A percentile compares a stretch with the other conserved stretches of the same genome.
phyloP scores from a whole-genome alignment of 768 basidiomycete genomes.

The Pisolithus orientalis region DNA sequence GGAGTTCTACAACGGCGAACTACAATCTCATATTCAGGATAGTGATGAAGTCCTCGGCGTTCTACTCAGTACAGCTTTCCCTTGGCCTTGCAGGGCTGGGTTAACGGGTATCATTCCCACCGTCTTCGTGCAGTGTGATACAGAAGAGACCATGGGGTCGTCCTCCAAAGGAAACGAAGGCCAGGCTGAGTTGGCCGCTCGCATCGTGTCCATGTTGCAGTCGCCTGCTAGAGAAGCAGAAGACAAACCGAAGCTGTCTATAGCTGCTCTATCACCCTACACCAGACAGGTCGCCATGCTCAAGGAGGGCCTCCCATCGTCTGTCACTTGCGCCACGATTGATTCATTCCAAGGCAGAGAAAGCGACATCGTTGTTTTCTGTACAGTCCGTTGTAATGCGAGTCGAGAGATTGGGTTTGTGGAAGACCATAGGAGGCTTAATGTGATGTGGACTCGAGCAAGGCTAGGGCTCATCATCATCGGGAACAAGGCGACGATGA shows the following conservation, averaged over 20 bases:
- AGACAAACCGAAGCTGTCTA: neutral
- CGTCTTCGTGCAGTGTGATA: conserved; percentile 50
- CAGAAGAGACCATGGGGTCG: conserved; percentile 53
- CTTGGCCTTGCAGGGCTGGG: conserved; percentile 41
- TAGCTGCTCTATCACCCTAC: conserved; percentile 45
- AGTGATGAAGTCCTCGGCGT: conserved; percentile 31
- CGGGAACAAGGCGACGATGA: conserved; percentile 51
- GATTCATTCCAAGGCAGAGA: conserved; percentile 62
- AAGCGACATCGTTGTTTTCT: conserved; percentile 60
- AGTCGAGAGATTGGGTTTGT: conserved; percentile 60
- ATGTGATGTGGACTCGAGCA: conserved; percentile 70
- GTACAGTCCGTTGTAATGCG: conserved; percentile 55
- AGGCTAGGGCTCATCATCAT: conserved; percentile 51
- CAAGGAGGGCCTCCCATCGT: conserved; percentile 28
- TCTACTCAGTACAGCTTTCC: conserved; percentile 41
- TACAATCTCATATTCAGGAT: conserved; percentile 41
- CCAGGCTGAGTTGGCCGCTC: conserved; percentile 48
- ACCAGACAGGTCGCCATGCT: conserved; percentile 48
- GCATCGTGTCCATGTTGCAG: conserved; percentile 39
- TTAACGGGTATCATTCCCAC: conserved; percentile 39
- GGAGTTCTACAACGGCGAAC: conserved; percentile 54
- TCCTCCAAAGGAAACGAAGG: conserved; percentile 58
- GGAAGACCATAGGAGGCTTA: conserved; percentile 52
- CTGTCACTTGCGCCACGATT: conserved; percentile 18
- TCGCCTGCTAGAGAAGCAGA: neutral